Evolutionary conservation across 441 rosid genomes (phyloP).

Genomic region (Adansonia madagascariensis): DNA sequence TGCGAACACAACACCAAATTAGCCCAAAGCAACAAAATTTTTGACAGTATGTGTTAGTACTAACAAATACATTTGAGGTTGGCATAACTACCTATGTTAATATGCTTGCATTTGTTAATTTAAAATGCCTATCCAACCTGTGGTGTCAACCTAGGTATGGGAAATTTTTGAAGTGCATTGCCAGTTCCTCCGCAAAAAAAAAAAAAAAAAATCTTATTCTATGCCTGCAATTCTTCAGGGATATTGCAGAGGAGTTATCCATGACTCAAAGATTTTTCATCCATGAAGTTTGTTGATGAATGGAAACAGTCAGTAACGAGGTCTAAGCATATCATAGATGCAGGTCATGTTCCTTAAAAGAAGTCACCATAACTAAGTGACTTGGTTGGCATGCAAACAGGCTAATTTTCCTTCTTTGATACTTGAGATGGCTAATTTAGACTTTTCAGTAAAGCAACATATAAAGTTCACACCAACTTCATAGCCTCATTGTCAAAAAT

Average conservation of each 20-base stretch:
- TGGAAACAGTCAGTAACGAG: background rate
- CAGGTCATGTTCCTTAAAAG: background rate
- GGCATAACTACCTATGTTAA: background rate
- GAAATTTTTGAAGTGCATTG: background rate
- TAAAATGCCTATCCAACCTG: background rate
- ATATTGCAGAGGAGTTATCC: background rate
- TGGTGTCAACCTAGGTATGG: background rate
- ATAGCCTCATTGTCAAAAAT: background rate
- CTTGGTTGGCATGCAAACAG: background rate
- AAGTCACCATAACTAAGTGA: background rate
- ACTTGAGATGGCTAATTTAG: background rate
- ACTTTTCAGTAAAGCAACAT: background rate
- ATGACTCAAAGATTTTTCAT: background rate
- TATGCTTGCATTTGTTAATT: background rate
- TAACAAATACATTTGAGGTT: background rate
- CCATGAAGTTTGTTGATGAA: background rate
- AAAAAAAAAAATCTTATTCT: no score
- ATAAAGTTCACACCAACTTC: background rate
- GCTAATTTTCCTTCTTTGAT: background rate
- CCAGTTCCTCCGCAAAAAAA: background rate
- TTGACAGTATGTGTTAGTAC: background rate
- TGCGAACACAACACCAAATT: slow-evolving; percentile 33
- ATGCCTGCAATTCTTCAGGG: background rate
- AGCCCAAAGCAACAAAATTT: background rate
- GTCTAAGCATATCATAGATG: background rate